Evolutionary conservation across 192 early-diverging fungal species (phyloP).

Genomic region (Rhizophagus sp.): DNA sequence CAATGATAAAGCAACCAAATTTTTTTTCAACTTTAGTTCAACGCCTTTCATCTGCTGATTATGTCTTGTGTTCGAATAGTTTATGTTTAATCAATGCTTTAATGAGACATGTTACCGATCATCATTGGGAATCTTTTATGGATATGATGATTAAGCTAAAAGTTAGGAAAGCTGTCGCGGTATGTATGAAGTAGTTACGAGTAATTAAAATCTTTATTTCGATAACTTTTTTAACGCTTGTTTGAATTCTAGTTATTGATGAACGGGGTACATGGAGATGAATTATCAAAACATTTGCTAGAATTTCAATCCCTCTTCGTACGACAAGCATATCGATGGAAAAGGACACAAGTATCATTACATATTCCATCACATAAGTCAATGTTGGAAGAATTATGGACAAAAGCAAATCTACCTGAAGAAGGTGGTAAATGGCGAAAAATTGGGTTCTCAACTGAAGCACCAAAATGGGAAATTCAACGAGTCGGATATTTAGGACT

Average conservation of each 20-base stretch:
- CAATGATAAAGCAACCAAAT: constrained; percentile 46
- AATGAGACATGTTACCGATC: constrained; percentile 61
- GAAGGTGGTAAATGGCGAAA: constrained; percentile 59
- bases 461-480: constrained; percentile 60
- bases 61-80: constrained; percentile 63
- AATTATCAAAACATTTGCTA: constrained; percentile 58
- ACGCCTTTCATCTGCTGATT: constrained; percentile 61
- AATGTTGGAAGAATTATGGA: constrained; percentile 59
- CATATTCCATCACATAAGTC: constrained; percentile 52
- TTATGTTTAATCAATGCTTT: constrained; percentile 63
- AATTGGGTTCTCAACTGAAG: constrained; percentile 65
- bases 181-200: constrained; percentile 35
- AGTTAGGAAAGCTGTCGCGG: constrained; percentile 48
- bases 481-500: constrained; percentile 66
- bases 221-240: background rate
- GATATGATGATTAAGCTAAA: constrained; percentile 53
- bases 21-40: constrained; percentile 56
- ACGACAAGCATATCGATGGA: constrained; percentile 53
- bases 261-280: constrained; percentile 60
- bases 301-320: constrained; percentile 69
- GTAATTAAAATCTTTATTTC: too few relatives aligned
- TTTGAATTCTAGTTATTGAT: constrained; percentile 38
- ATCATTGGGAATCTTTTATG: constrained; percentile 47
- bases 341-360: constrained; percentile 49
- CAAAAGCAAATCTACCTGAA: constrained; percentile 43